Base-by-base conservation (phyloP, 2,329 filamentous ascomycete species). In the Fusarium brevicatenulatum region DNA sequence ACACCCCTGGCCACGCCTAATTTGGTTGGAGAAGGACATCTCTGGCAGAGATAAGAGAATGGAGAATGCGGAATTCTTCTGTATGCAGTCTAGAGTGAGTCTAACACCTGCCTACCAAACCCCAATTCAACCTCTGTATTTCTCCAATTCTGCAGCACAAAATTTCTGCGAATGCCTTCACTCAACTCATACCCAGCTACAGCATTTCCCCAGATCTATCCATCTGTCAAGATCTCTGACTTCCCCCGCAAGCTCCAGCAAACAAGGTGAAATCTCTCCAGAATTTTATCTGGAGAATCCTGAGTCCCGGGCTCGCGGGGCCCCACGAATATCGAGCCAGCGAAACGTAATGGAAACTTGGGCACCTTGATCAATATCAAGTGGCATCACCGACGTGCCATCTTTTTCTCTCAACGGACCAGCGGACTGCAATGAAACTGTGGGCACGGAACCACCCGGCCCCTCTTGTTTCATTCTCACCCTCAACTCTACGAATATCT, bases 301-400 rank as follows among this genome's bases (percentile, higher is more conserved):
- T 53, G 34, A 69, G 52, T 50, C 50, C 47, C 21, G 39, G 55
- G 62, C 70, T 75, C 74, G 71, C 73, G 75, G 75, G 75, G 75
- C 75, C 75, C 75, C 75, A 69, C 66, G 72, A 76, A 73, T 61
- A 47, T 65, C 44, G 36, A 57, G 59, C 54, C 64, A 60, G 60
- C 63, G 68, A 77, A 77, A 77, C 75, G 75, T 77, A 77, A 77
- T 77, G 65, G 53, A 77, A 76, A 72, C 59, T 47, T 46, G 43
- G 28, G 4, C 18, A 25, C 21, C 13, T 56, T 37, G 43, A 64
- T 56, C 52, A 65, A 43, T 40, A 42, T 42, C 42, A 63, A 60
- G 54, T 67, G 54, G 57, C 66, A 68, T 66, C 50, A 58, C 50
- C 44, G 56, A 52, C 52, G 59, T 63, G 55, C 47, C 52, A 63